Percentiles rank a stretch among this genome's conserved stretches.
Evolutionary conservation across 2,329 filamentous ascomycete species (phyloP).

Genomic region (Bipolaris oryzae): DNA sequence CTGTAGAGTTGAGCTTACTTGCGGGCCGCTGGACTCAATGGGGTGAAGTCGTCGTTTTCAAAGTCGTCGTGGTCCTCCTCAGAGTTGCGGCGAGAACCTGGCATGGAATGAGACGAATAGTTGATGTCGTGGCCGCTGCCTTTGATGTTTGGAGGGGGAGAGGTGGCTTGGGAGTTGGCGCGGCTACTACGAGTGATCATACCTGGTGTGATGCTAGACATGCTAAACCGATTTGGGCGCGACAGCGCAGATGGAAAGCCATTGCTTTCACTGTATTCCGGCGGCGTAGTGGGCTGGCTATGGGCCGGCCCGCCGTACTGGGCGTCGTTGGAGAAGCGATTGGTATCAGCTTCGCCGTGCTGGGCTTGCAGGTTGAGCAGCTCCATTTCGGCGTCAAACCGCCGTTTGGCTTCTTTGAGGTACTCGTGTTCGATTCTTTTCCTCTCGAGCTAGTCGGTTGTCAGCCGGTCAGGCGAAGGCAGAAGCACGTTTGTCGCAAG

Average conservation of each 20-base stretch:
- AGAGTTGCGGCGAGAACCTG: slow-evolving; percentile 85
- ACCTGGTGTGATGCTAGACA: slow-evolving; percentile 76
- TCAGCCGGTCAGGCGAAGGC: slow-evolving; percentile 35
- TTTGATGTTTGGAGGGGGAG: slow-evolving; percentile 64
- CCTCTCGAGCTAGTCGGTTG: slow-evolving; percentile 75
- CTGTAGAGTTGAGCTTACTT: slow-evolving; percentile 39
- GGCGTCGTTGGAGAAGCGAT: slow-evolving; percentile 82
- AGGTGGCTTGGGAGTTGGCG: slow-evolving; percentile 79
- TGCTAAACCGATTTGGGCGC: slow-evolving; percentile 85
- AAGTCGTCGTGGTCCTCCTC: slow-evolving; percentile 84
- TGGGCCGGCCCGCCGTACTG: slow-evolving; percentile 68
- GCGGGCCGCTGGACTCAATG: slow-evolving; percentile 42
- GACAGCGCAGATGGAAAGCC: slow-evolving; percentile 82
- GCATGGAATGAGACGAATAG: slow-evolving; percentile 82
- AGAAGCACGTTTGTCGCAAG: slow-evolving; percentile 15
- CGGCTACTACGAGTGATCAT: slow-evolving; percentile 68
- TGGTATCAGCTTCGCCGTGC: slow-evolving; percentile 81
- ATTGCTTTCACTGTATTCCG: slow-evolving; percentile 82
- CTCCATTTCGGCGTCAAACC: slow-evolving; percentile 92
- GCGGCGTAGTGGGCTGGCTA: slow-evolving; percentile 94
- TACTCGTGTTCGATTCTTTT: slow-evolving; percentile 92
- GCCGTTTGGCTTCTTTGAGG: slow-evolving; percentile 84
- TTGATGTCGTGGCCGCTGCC: slow-evolving; percentile 57
- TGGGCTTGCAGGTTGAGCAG: slow-evolving; percentile 84
- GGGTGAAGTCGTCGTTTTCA: slow-evolving; percentile 70